Conservation (phyloP, 73 alveolate species). For the Blepharisma japonicum region DNA sequence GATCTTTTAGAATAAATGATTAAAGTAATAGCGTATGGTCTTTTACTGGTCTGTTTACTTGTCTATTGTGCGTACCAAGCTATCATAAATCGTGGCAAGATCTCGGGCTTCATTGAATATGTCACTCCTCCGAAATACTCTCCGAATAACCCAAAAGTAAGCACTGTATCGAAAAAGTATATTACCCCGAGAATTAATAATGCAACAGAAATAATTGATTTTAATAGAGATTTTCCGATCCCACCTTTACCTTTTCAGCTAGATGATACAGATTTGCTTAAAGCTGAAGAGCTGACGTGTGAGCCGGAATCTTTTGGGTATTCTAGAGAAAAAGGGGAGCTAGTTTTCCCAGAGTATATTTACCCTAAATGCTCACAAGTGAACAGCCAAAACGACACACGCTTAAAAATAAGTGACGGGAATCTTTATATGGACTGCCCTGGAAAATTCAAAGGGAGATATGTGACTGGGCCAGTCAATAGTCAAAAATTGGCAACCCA, state of each 20-base stretch:
- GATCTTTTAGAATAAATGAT: too few species aligned
- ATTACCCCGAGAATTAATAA: too few species aligned
- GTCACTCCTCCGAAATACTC: too few species aligned
- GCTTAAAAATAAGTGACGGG: neutral
- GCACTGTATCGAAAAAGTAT: too few species aligned
- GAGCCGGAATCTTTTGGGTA: conserved; percentile 8
- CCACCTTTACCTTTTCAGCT: neutral
- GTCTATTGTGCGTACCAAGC: too few species aligned
- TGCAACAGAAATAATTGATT: too few species aligned
- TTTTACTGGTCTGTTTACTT: too few species aligned
- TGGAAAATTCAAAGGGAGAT: neutral
- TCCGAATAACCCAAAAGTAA: too few species aligned
- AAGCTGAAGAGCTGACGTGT: neutral
- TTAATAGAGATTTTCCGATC: too few species aligned
- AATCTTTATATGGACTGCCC: conserved; percentile 13
- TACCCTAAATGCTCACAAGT: conserved; percentile 17
- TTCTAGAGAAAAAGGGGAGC: conserved; percentile 1
- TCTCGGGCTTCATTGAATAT: too few species aligned
- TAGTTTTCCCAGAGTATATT: neutral
- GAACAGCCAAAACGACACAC: neutral
- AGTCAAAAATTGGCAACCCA: neutral
- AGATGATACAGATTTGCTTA: conserved; percentile 4
- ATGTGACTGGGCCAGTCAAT: conserved; percentile 1
- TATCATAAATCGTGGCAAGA: too few species aligned
- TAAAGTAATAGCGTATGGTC: too few species aligned